Evolutionary conservation across 441 rosid species (phyloP).

Genomic region (Pelargonium myrrhifolium): DNA sequence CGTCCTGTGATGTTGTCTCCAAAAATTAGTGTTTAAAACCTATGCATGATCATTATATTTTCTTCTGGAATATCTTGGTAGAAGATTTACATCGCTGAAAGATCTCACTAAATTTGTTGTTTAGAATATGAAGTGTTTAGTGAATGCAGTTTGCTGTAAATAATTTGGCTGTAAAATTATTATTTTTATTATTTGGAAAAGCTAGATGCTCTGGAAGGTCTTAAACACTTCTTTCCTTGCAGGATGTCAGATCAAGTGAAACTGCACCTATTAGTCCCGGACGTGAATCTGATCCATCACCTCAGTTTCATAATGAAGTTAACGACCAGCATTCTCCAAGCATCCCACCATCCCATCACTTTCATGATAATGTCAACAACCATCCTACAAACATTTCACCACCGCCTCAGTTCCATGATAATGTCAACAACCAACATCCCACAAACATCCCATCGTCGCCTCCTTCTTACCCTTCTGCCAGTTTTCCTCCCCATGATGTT

Average conservation of each 20-base stretch:
- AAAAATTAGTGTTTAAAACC: not conserved
- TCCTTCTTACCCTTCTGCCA: conserved; percentile 33
- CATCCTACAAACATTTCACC: conserved; percentile 27
- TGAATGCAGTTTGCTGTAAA: not conserved
- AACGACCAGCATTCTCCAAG: not conserved
- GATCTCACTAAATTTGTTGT: no score
- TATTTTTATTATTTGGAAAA: not conserved
- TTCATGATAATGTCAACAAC: conserved; percentile 22
- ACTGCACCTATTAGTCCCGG: conserved; percentile 33
- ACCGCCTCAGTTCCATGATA: conserved; percentile 28
- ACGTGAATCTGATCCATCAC: conserved; percentile 41
- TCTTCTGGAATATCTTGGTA: not conserved
- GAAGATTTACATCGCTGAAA: not conserved
- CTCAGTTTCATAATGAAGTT: conserved; percentile 16
- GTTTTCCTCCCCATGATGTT: conserved; percentile 50
- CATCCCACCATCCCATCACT: not conserved
- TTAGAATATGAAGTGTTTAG: not conserved
- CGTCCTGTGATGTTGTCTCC: not conserved
- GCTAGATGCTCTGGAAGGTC: not conserved
- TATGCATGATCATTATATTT: not conserved
- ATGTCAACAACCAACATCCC: conserved; percentile 26
- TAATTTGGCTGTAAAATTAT: not conserved
- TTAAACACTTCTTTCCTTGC: conserved; percentile 23
- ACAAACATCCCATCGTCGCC: conserved; percentile 29
- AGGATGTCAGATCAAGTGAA: conserved; percentile 55